phyloP scores from a whole-genome alignment of 2,329 filamentous ascomycete species.

The Colletotrichum graminicola region DNA sequence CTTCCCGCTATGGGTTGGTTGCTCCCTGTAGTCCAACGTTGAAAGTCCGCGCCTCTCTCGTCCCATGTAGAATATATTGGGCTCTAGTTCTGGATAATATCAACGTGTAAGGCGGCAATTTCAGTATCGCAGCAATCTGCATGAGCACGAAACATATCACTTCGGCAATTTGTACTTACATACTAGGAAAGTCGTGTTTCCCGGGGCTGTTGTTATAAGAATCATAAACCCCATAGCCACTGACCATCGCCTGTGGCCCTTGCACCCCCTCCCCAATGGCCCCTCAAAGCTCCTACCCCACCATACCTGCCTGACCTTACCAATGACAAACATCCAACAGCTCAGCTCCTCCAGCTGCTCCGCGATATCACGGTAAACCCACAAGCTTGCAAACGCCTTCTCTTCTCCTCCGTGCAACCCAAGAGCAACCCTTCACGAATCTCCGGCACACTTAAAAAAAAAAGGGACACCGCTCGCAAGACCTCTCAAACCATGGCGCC shows the following conservation, averaged over 20 bases:
- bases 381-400: not conserved
- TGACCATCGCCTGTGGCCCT: conserved; percentile 16
- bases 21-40: too few species aligned
- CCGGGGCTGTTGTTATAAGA: not conserved
- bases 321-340: conserved; percentile 37
- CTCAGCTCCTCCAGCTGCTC: conserved; percentile 24
- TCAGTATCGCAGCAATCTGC: too few species aligned
- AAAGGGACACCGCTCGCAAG: not conserved
- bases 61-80: not conserved
- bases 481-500: conserved; percentile 51
- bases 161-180: not conserved
- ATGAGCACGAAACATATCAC: not conserved
- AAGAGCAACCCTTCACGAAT: not conserved
- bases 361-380: conserved; percentile 9
- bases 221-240: not conserved
- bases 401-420: not conserved
- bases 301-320: conserved; percentile 40
- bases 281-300: conserved; percentile 42
- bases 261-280: conserved; percentile 23
- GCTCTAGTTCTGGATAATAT: not conserved
- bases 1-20: too few species aligned
- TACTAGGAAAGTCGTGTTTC: not conserved
- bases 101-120: not conserved
- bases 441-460: not conserved
- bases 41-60: too few species aligned